Evolutionary conservation across 257 asterid genomes (phyloP).

Genomic region (Rhazya stricta): DNA sequence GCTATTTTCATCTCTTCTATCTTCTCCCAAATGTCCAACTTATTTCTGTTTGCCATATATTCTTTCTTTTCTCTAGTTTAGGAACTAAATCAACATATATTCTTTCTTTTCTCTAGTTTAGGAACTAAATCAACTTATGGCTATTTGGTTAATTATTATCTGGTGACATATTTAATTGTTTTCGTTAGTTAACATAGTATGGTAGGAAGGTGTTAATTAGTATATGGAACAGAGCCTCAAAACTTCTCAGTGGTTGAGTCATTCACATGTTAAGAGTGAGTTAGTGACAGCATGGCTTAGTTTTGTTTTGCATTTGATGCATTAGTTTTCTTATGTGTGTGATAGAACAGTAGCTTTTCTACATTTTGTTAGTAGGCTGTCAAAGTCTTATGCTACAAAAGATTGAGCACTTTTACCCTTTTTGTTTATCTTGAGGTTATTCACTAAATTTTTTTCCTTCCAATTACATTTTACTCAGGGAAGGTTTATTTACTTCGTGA

Average conservation of each 20-base stretch:
- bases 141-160: too few relatives aligned
- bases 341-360: not conserved
- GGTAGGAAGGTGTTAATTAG: not conserved
- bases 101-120: not conserved
- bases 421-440: not conserved
- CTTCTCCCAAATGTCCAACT: not conserved
- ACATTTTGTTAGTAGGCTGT: not conserved
- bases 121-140: not conserved
- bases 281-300: not conserved
- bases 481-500: not conserved
- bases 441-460: not conserved
- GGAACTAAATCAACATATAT: not conserved
- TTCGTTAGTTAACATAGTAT: not conserved
- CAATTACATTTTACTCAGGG: not conserved
- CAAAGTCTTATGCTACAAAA: not conserved
- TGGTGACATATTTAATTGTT: not conserved
- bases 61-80: not conserved
- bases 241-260: not conserved
- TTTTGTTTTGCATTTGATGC: not conserved
- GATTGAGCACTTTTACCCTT: not conserved
- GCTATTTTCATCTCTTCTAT: not conserved
- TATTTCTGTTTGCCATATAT: not conserved
- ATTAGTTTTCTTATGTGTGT: not conserved
- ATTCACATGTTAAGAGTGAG: not conserved
- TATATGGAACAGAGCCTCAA: not conserved